Conservation (phyloP, 2,329 filamentous ascomycete genomes). For the Moelleriella libera region DNA sequence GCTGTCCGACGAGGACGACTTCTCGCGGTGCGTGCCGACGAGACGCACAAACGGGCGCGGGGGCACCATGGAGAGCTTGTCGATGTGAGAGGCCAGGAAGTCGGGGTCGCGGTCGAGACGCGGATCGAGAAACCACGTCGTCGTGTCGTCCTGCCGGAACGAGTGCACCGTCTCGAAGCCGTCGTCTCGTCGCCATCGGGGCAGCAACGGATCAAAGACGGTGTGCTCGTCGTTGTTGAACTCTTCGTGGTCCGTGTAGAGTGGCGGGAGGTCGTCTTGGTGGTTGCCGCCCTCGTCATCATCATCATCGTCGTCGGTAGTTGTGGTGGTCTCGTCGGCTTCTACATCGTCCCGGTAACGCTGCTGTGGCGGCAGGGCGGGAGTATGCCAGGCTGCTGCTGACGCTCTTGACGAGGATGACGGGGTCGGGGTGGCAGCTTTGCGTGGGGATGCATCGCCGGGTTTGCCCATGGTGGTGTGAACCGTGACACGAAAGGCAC, state of each 20-base stretch:
- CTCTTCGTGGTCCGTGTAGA: conserved; percentile 25
- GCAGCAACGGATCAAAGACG: conserved; percentile 12
- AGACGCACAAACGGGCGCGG: conserved; percentile 39
- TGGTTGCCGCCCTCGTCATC: conserved; percentile 6
- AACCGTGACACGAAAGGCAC: too few species aligned
- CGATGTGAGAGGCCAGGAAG: conserved; percentile 29
- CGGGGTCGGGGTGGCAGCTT: conserved; percentile 13
- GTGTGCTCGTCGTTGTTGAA: conserved; percentile 4
- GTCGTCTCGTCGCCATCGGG: conserved; percentile 6
- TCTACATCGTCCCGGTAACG: conserved; percentile 18
- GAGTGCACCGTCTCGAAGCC: conserved; percentile 9
- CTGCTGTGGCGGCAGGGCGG: conserved; percentile 12
- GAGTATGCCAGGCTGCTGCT: not conserved
- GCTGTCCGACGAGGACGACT: not conserved
- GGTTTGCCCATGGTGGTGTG: not conserved
- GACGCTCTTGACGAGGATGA: conserved; percentile 6
- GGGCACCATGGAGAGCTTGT: conserved; percentile 27
- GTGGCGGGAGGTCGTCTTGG: conserved; percentile 27
- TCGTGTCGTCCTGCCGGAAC: conserved; percentile 16
- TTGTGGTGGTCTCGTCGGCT: conserved; percentile 1
- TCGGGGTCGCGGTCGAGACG: conserved; percentile 29
- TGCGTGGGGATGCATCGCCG: conserved; percentile 1
- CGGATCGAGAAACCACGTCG: conserved; percentile 26
- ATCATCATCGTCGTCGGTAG: conserved; percentile 16
- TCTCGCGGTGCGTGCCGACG: conserved; percentile 31